These are phyloP conservation scores for Aspergillus tubingensis DNA, from an alignment of 2,329 filamentous ascomycete genomes.

Conservation along the genomic window DNA sequence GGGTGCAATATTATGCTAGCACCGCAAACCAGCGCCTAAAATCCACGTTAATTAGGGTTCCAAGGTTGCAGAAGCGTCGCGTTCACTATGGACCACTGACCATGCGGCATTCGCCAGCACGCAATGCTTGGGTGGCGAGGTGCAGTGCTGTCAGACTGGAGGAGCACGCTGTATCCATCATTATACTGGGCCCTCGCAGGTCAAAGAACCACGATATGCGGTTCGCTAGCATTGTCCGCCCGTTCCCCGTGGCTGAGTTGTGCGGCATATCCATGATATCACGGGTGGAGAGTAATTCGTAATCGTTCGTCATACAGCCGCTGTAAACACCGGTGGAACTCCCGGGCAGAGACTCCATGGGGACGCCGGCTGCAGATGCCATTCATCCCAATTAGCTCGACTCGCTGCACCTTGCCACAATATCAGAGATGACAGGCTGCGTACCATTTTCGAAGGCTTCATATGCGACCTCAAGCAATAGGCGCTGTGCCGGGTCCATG, in stretches of 20 bases:
- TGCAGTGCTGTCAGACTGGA: slow-evolving; percentile 30
- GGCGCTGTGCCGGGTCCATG: slow-evolving; percentile 26
- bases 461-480: slow-evolving; percentile 30
- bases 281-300: slow-evolving; percentile 26
- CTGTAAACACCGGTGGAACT: slow-evolving; percentile 30
- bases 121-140: slow-evolving; percentile 25
- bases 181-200: slow-evolving; percentile 37
- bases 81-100: not conserved
- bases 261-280: slow-evolving; percentile 31
- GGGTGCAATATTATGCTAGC: slow-evolving; percentile 36
- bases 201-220: slow-evolving; percentile 43
- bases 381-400: no score
- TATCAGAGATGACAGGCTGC: not conserved
- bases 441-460: slow-evolving; percentile 29
- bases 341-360: slow-evolving; percentile 28
- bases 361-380: slow-evolving; percentile 23
- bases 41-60: no score
- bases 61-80: no score
- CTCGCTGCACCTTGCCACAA: no score
- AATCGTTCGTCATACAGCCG: slow-evolving; percentile 33
- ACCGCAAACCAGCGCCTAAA: slow-evolving; percentile 32
- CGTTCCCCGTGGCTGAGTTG: slow-evolving; percentile 28
- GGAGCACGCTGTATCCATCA: slow-evolving; percentile 44
- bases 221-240: slow-evolving; percentile 36
- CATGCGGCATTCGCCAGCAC: slow-evolving; percentile 21